A percentile compares a stretch with the other conserved stretches of the same genome.
phyloP scores from a whole-genome alignment of 1,139 yeast genomes.

The Scheffersomyces segobiensis region DNA sequence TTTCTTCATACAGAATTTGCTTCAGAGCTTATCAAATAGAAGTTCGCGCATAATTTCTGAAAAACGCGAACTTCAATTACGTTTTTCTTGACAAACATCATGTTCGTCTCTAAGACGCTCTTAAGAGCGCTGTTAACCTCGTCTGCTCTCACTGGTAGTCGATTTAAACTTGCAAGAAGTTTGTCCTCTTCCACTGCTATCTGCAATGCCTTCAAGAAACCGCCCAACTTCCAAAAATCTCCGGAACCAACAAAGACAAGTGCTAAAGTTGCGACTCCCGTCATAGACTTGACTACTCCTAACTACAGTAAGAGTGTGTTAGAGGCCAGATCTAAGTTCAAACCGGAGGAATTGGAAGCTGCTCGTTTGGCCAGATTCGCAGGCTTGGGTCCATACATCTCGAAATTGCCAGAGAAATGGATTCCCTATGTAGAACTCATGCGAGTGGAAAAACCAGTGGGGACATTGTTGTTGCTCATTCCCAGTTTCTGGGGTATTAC shows the following conservation, averaged over 20 bases:
- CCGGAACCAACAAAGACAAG: background rate
- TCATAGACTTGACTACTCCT: background rate
- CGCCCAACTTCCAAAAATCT: background rate
- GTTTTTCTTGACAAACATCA: background rate
- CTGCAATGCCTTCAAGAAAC: background rate
- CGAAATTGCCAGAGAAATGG: slow-evolving; percentile 65
- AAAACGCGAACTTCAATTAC: background rate
- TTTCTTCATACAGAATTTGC: background rate
- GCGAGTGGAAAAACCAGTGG: slow-evolving; percentile 93
- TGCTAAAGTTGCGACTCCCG: background rate
- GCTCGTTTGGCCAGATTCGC: slow-evolving; percentile 60
- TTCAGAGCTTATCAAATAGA: background rate
- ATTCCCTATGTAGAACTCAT: slow-evolving; percentile 91
- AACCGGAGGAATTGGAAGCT: slow-evolving; percentile 53
- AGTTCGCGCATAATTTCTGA: background rate
- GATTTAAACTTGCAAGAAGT: background rate
- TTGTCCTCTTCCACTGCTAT: background rate
- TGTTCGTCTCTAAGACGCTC: background rate
- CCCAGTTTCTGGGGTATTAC: slow-evolving; percentile 84
- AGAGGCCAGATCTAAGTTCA: slow-evolving; percentile 27
- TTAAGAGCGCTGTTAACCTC: background rate
- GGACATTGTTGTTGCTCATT: slow-evolving; percentile 76
- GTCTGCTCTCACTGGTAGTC: background rate
- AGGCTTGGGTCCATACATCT: slow-evolving; percentile 59
- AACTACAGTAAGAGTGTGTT: background rate